A percentile compares a stretch with the other conserved stretches of the same genome.
phyloP scores from a whole-genome alignment of 805 yeast genomes.

The Yarrowia yakushimensis region DNA sequence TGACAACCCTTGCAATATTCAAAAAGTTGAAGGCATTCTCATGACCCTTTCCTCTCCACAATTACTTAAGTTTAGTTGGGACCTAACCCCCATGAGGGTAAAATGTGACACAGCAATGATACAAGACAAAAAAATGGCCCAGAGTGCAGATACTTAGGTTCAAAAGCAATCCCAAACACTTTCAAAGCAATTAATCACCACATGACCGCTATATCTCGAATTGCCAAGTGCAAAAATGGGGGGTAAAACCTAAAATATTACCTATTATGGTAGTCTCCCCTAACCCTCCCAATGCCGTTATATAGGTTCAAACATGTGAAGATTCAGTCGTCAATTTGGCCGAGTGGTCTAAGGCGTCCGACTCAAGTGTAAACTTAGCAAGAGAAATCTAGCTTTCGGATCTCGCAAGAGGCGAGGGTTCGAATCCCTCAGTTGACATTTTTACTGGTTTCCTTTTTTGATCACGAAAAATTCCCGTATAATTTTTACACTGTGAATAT shows the following conservation, averaged over 20 bases:
- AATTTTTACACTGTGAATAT: too few species aligned
- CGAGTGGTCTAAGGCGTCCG: slow-evolving; percentile 30
- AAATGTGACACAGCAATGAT: too few species aligned
- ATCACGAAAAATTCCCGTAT: neutral
- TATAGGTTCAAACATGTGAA: neutral
- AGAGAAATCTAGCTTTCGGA: slow-evolving; percentile 26
- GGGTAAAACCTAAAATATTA: neutral
- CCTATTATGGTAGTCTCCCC: neutral
- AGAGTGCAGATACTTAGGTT: neutral
- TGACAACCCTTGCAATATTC: too few species aligned
- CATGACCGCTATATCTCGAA: neutral
- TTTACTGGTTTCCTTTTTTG: neutral
- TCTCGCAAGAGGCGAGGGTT: slow-evolving; percentile 29
- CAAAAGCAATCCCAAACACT: neutral
- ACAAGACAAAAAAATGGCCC: neutral
- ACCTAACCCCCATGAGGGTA: neutral
- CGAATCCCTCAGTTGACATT: slow-evolving; percentile 27
- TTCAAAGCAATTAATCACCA: neutral
- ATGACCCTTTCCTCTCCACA: too few species aligned
- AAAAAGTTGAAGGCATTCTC: too few species aligned
- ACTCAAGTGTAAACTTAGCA: slow-evolving; percentile 26
- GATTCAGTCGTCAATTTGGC: slow-evolving; percentile 23
- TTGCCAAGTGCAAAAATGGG: neutral
- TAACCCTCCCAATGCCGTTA: neutral
- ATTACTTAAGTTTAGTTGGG: too few species aligned